Base-by-base conservation (phyloP, 306 rosid genomes). In the Quercus aquifolioides region DNA sequence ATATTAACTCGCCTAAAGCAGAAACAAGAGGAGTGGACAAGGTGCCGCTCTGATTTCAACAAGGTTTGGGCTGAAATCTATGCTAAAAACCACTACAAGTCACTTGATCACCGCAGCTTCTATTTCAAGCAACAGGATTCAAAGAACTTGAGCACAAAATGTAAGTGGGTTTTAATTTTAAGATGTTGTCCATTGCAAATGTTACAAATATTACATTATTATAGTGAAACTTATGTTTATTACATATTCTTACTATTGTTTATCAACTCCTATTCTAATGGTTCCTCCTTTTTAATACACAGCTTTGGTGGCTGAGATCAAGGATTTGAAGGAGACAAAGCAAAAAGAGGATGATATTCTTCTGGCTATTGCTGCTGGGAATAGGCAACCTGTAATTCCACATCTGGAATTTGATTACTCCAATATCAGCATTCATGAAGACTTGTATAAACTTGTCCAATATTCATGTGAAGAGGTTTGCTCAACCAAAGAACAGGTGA, bases 61-160 rank as follows among this genome's bases (percentile, higher is more conserved):
- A 96, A 96, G 87, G 97, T 96, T 76, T 96, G 99, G 99, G 99
- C 98, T 74, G 98, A 96, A 79, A 90, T 96, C 71, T 96, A 96
- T 89, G 75, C 94, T 59, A 96, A 93, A 88, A 96, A 96, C 80
- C 97, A 96, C 88, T 90, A 91, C 86, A 96, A 96, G 69, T 96
- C 99, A 69, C 98, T 96, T 78, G 99, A 96, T 87, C 99, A 96
- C 59, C 93, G 98, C 76, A 96, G 99, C 89, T 96, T 93, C 90
- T 91, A 93, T 78, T 96, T 96, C 93, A 96, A 96, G 90, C 99
- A 96, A 79, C 99, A 93, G 89, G 99, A 96, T 83, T 89, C 99
- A 3, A 96, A 93, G 92, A 96, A 94, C 89, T 88, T 93, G 91
- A 84, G 96, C 86, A 79, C 94, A 75, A 96, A 93, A 91, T 92